Conservation (phyloP, 1,139 yeast genomes). For the Kodamaea sp. region DNA sequence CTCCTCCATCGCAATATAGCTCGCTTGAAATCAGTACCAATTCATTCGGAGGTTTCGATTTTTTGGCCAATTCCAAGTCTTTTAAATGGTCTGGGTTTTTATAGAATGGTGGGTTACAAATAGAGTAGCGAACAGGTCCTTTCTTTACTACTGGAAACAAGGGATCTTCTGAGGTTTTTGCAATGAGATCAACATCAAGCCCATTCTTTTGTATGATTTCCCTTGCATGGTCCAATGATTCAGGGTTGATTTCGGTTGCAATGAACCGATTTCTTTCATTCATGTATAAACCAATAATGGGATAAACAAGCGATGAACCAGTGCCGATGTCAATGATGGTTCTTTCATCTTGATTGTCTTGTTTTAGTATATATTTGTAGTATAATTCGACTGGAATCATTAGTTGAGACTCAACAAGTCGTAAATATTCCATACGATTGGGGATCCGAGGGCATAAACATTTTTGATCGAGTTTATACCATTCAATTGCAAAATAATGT, state of each 20-base stretch:
- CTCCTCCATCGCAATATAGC: conserved; percentile 19
- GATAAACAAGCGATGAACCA: conserved; percentile 21
- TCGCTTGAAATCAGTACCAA: conserved; percentile 14
- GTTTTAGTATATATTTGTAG: conserved; percentile 1
- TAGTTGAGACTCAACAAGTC: conserved; percentile 14
- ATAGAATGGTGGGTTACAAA: conserved; percentile 26
- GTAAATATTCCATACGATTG: conserved; percentile 18
- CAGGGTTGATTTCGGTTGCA: conserved; percentile 17
- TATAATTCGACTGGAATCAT: conserved; percentile 10
- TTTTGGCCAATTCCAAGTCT: conserved; percentile 10
- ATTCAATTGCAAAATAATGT: conserved; percentile 13
- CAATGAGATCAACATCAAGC: conserved; percentile 1
- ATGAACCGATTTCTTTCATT: conserved; percentile 9
- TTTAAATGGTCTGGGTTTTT: conserved; percentile 10
- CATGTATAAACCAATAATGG: conserved; percentile 12
- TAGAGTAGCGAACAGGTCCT: conserved; percentile 12
- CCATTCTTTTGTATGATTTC: conserved; percentile 3
- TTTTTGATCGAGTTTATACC: conserved; percentile 13
- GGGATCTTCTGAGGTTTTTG: not conserved
- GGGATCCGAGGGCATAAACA: conserved; percentile 22
- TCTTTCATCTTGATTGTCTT: not conserved
- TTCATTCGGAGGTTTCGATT: conserved; percentile 8
- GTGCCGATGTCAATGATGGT: conserved; percentile 22
- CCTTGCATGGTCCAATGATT: conserved; percentile 13
- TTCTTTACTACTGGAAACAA: conserved; percentile 1